phyloP scores from a whole-genome alignment of 139 green algal species.

The Gonium pectorale region DNA sequence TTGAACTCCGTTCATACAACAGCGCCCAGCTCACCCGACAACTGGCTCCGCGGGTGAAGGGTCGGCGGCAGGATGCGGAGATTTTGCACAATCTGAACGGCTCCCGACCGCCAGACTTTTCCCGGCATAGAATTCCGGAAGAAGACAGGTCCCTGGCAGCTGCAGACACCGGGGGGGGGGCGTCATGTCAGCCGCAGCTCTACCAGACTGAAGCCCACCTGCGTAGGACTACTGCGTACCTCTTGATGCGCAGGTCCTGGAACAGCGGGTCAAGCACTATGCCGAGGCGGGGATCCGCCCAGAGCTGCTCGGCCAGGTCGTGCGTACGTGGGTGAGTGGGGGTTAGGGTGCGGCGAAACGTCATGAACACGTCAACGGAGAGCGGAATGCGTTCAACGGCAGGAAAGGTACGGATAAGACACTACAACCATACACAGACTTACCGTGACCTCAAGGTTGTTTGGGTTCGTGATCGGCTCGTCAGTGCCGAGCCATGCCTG shows the following conservation, averaged over 20 bases:
- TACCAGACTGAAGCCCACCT: background rate
- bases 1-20: no score
- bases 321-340: background rate
- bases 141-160: constrained; percentile 46
- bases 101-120: constrained; percentile 52
- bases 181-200: background rate
- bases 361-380: background rate
- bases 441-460: constrained; percentile 26
- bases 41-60: constrained; percentile 57
- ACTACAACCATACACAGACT: background rate
- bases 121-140: constrained; percentile 63
- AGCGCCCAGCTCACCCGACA: constrained; percentile 48
- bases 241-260: constrained; percentile 34
- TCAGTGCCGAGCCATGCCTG: constrained; percentile 38
- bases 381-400: background rate
- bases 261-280: constrained; percentile 50
- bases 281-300: constrained; percentile 46
- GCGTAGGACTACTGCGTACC: constrained; percentile 10
- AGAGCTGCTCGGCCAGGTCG: constrained; percentile 18
- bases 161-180: constrained; percentile 7
- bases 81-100: constrained; percentile 67
- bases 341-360: background rate
- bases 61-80: constrained; percentile 56
- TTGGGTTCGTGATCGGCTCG: background rate
- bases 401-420: background rate